phyloP scores from a whole-genome alignment of 2,329 filamentous ascomycete species.

The Dichotomopilus funicola region DNA sequence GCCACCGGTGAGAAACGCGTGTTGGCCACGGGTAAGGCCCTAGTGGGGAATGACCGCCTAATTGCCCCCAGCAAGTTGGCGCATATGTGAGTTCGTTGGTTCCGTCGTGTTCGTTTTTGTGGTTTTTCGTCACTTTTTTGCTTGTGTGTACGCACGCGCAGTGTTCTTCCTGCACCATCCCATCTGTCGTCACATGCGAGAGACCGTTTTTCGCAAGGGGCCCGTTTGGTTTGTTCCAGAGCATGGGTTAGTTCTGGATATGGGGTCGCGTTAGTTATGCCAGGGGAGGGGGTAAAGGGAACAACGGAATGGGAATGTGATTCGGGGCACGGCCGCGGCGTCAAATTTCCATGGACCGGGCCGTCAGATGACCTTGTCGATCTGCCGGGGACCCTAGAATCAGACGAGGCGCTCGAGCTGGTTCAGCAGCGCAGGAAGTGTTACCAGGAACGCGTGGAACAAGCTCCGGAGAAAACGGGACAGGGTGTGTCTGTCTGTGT shows the following conservation, averaged over 20 bases:
- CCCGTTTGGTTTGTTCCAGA: too few species aligned
- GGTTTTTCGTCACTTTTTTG: not conserved
- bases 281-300: too few species aligned
- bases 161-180: too few species aligned
- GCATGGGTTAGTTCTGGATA: too few species aligned
- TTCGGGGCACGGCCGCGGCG: too few species aligned
- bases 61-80: conserved; percentile 77
- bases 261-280: too few species aligned
- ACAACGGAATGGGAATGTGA: too few species aligned
- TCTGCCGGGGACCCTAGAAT: not conserved
- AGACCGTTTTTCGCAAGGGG: too few species aligned
- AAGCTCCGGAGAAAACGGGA: not conserved
- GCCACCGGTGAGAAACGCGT: conserved; percentile 72
- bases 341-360: not conserved
- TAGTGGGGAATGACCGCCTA: conserved; percentile 76
- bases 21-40: conserved; percentile 68
- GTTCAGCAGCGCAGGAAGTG: too few species aligned
- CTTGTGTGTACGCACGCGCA: too few species aligned
- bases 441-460: not conserved
- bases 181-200: too few species aligned
- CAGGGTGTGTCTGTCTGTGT: too few species aligned
- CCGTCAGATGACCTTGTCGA: not conserved
- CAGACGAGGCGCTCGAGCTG: not conserved
- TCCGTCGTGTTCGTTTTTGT: not conserved
- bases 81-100: conserved; percentile 59